Evolutionary conservation across 257 asterid genomes (phyloP).

Genomic region (Eucommia ulmoides): DNA sequence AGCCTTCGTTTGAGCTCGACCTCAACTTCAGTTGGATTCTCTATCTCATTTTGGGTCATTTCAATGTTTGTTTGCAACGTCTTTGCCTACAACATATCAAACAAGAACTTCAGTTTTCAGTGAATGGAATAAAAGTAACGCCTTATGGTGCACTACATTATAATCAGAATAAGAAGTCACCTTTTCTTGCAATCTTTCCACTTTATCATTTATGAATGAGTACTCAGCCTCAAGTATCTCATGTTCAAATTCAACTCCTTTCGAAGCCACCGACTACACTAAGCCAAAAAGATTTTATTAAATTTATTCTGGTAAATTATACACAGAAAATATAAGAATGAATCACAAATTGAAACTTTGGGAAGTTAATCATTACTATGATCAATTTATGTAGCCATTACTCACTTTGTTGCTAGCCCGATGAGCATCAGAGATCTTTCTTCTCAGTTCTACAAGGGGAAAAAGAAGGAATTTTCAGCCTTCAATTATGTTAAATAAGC

Average conservation of each 20-base stretch:
- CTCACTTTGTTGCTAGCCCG: conserved; percentile 55
- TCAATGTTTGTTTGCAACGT: conserved; percentile 62
- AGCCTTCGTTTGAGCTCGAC: conserved; percentile 91
- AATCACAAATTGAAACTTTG: not conserved
- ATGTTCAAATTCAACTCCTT: conserved; percentile 68
- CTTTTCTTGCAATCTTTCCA: conserved; percentile 69
- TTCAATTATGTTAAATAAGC: no score
- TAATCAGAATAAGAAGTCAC: conserved; percentile 25
- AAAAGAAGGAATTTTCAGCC: no score
- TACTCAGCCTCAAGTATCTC: conserved; percentile 82
- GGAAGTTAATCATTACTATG: no score
- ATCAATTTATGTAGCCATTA: conserved; percentile 8
- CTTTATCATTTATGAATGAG: conserved; percentile 67
- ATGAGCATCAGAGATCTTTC: conserved; percentile 44
- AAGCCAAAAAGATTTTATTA: no score
- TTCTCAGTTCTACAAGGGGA: conserved; percentile 45
- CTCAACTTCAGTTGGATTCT: conserved; percentile 73
- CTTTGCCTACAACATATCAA: conserved; percentile 39
- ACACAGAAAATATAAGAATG: not conserved
- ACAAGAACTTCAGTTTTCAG: no score
- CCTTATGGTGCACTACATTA: no score
- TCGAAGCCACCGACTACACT: conserved; percentile 46
- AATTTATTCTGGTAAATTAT: no score
- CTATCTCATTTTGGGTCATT: conserved; percentile 46
- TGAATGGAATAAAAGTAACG: no score